Conservation (phyloP, 257 asterid species). For the Plantago major region DNA sequence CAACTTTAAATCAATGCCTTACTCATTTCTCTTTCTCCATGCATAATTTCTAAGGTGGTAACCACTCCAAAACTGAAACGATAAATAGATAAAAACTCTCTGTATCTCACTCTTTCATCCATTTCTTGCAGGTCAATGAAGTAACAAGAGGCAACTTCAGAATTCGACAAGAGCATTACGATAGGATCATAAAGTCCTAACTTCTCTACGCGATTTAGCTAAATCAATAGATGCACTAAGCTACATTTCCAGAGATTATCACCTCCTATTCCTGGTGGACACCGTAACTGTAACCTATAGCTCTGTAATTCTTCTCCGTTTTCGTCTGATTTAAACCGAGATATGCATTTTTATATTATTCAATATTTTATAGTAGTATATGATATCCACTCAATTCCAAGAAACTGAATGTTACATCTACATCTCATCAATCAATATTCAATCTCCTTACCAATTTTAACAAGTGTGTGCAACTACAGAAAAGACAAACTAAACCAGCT, state of each 20-base stretch:
- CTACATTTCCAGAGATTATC: neutral
- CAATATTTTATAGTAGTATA: too few species aligned
- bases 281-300: neutral
- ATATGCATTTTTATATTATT: neutral
- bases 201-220: neutral
- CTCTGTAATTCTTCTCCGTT: neutral
- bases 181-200: neutral
- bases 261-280: neutral
- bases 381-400: too few species aligned
- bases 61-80: too few species aligned
- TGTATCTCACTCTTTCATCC: too few species aligned
- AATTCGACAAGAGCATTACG: neutral
- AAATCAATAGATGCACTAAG: neutral
- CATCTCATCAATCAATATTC: neutral
- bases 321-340: neutral
- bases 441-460: too few species aligned
- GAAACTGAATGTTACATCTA: neutral
- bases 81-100: too few species aligned
- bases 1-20: neutral
- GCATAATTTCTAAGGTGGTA: neutral
- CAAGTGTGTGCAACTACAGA: too few species aligned
- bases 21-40: neutral
- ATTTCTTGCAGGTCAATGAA: conserved; percentile 19
- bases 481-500: neutral
- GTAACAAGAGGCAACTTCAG: neutral